These are phyloP conservation scores for Fusarium euwallaceae DNA, from an alignment of 2,329 filamentous ascomycete genomes.

Conservation along the genomic window DNA sequence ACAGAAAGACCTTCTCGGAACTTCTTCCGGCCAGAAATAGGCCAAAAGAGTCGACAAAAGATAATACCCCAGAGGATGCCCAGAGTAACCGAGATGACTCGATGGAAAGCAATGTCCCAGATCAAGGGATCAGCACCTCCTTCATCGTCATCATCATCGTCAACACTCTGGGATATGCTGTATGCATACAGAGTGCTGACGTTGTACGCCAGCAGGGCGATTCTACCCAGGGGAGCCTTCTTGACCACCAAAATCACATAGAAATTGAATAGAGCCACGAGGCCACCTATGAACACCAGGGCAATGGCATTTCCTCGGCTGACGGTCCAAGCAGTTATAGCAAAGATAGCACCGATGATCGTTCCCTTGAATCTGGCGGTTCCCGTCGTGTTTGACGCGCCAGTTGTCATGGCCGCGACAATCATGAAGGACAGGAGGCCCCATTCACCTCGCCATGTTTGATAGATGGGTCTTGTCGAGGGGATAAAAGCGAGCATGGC, in stretches of 20 bases:
- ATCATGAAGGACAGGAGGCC: constrained; percentile 97
- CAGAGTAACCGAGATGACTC: constrained; percentile 86
- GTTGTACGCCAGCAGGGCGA: constrained; percentile 96
- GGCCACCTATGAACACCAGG: constrained; percentile 84
- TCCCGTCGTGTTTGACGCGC: constrained; percentile 93
- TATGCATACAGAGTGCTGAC: constrained; percentile 95
- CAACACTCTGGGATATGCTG: constrained; percentile 83
- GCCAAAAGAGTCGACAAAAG: constrained; percentile 91
- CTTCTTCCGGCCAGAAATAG: constrained; percentile 89
- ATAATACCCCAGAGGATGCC: constrained; percentile 95
- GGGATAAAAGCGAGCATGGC: constrained; percentile 90
- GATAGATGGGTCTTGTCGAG: constrained; percentile 82
- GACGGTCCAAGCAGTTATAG: constrained; percentile 82
- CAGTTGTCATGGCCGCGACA: constrained; percentile 97
- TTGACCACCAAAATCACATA: constrained; percentile 88
- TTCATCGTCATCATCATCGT: constrained; percentile 88
- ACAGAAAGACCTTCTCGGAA: constrained; percentile 90
- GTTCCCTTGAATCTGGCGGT: constrained; percentile 89
- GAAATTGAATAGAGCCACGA: constrained; percentile 86
- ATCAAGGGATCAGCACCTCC: constrained; percentile 88
- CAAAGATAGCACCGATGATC: constrained; percentile 80
- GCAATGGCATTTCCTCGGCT: constrained; percentile 79
- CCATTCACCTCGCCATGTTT: constrained; percentile 96
- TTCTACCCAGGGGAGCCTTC: constrained; percentile 91
- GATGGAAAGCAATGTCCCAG: constrained; percentile 87